Base-by-base conservation (phyloP, 208 protist species). In the Porcisia hertigi region DNA sequence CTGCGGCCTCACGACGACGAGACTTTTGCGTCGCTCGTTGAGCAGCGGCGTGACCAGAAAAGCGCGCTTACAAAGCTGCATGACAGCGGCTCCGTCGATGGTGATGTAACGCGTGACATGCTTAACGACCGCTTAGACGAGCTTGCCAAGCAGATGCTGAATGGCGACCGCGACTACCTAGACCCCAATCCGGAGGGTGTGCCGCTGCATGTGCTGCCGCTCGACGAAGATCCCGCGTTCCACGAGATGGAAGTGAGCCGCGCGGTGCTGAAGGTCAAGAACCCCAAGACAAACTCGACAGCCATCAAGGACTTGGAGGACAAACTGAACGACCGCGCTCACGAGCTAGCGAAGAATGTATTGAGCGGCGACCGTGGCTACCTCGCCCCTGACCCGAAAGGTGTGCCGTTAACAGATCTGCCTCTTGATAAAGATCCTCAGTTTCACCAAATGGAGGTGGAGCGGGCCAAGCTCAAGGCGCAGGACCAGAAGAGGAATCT, bases 391-490 rank as follows among this genome's bases (percentile, higher is more conserved):
- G 71, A 87, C 60, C 92, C 89, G n/a, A 80, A 92, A 54, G 88
- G 88, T 59, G 83, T 94, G 30, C 78, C 84, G n/a, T 76, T 96
- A 49, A 70, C 73, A 25, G 75, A 92, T 58, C 76, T 96, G 43
- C 87, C 89, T 9, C 80, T 96, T n/a, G 91, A 94, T 71, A 79
- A 47, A 3, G 90, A 95, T 59, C 73, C 78, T 1, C 69, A 82
- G 53, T 94, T 94, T 70, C 78, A 88, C 63, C 79, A 84, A 58
- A 67, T 92, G 78, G 92, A 96, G 82, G 79, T 85, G 66, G 87
- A 92, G 84, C 90, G 92, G 12, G 87, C 83, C 36, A 89, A 89
- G 79, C 85, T 93, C 43, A 93, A 90, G 87, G 84, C 86, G 66
- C 79, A 85, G 60, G 89, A 93, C 63, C 86, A 75, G 45, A 71